phyloP scores from a whole-genome alignment of 208 protist genomes.

The Willaertia magna region DNA sequence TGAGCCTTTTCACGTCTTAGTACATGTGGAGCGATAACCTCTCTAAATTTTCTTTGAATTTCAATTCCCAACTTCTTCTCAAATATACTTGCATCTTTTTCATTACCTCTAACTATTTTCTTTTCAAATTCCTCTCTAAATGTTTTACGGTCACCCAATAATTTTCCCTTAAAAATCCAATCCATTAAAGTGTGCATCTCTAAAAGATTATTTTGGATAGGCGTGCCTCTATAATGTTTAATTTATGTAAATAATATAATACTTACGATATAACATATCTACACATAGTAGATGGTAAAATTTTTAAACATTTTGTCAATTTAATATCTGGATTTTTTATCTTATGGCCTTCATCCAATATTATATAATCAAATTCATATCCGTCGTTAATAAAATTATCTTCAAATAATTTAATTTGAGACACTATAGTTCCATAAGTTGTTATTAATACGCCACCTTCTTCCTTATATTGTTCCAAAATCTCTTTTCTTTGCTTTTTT shows the following conservation, averaged over 20 bases:
- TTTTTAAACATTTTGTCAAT: conserved; percentile 34
- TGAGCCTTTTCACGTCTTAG: background rate
- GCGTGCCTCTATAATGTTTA: conserved; percentile 91
- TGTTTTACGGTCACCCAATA: conserved; percentile 19
- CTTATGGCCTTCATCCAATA: conserved; percentile 64
- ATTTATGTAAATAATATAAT: too few relatives aligned
- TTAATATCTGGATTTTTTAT: conserved; percentile 43
- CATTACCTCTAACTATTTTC: background rate
- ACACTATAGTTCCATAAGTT: background rate
- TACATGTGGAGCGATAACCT: background rate
- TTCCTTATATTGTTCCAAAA: background rate
- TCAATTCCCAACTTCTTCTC: background rate
- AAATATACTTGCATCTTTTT: background rate
- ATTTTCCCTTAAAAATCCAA: conserved; percentile 62
- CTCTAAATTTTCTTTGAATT: background rate
- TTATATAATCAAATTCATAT: conserved; percentile 39
- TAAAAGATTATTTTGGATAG: conserved; percentile 93
- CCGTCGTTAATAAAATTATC: background rate
- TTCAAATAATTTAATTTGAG: background rate
- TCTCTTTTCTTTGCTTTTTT: background rate
- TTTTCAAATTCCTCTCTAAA: conserved; percentile 4
- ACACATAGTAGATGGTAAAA: conserved; percentile 35
- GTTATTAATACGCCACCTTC: background rate
- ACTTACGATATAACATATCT: conserved; percentile 52
- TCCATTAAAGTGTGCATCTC: conserved; percentile 96